Percentiles rank a stretch among this genome's conserved stretches.
Conservation (phyloP, 2,329 filamentous ascomycete species). For the Aspergillus carbonarius region DNA sequence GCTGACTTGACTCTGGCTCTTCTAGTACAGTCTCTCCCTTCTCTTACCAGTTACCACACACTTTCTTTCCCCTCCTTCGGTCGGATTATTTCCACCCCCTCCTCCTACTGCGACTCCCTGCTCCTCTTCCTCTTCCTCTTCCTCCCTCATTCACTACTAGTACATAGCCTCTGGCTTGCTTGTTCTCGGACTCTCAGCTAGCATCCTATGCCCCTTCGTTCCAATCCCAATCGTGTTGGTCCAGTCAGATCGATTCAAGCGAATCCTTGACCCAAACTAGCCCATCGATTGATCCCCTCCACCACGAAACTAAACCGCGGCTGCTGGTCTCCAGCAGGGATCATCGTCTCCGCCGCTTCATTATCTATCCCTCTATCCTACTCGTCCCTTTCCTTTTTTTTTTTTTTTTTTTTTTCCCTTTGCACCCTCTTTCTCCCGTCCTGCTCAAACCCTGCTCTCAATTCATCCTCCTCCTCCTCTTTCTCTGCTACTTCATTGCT, state of each 20-base stretch:
- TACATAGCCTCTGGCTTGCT: not conserved
- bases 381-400: constrained; percentile 1
- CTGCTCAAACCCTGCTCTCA: not conserved
- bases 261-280: not conserved
- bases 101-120: constrained; percentile 11
- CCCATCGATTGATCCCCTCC: not conserved
- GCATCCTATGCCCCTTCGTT: not conserved
- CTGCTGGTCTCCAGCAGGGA: constrained; percentile 17
- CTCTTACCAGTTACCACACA: no score
- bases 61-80: not conserved
- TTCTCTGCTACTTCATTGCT: not conserved
- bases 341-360: constrained; percentile 16
- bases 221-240: not conserved
- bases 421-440: constrained; percentile 2
- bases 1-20: not conserved
- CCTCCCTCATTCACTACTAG: constrained; percentile 2
- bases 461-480: not conserved
- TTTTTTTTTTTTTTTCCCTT: constrained; percentile 2
- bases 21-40: not conserved
- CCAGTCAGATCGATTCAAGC: not conserved
- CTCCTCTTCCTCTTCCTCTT: constrained; percentile 10
- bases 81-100: constrained; percentile 11
- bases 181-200: not conserved
- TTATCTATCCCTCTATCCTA: constrained; percentile 8
- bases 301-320: constrained; percentile 12